Evolutionary conservation across 805 yeast genomes (phyloP), one percentile per base, ranked within the genome.

Genomic region (Candida alai): DNA sequence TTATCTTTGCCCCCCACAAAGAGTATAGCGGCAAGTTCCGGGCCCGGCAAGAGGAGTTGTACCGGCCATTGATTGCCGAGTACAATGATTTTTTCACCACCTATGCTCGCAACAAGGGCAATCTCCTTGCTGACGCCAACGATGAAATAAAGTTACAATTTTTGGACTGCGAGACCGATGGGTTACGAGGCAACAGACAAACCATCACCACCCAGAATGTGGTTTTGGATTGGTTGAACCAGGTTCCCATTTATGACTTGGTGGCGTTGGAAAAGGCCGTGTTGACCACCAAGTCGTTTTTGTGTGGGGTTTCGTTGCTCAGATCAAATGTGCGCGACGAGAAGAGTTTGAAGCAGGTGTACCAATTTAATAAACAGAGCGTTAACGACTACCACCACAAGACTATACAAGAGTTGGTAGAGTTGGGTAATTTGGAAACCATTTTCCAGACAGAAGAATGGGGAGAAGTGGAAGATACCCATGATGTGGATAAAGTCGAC

Each of bases 391-490:
- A 52, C 43, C 63, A 47, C 60, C 57, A 62, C 34, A 58, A 73
- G 34, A 44, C 76, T 2, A 60, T 84, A 12, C 88, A 82, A 35
- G 84, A 86, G 41, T 70, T 90, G 24, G 82, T 89, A 2, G 76
- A 76, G 48, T 74, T 83, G 38, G 88, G 88, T 7, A 80, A 83
- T 37, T 66, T 93, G 48, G 99, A 93, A 53, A 80, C 80, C 10
- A 78, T 81, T 21, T 76, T 75, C 59, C 99, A 93, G 61, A 84
- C 95, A 22, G 78, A 77, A 15, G 74, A 80, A 51, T 93, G 98
- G 98, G 98, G 98, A 20, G 97, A 90, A 59, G 97, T 90, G 16
- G 97, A 93, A 62, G 98, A 93, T 52, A 87, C 97, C 2, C 98
- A 93, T 54, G 98, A 93, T 56, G 97, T 93, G n/a, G 95, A 86